Conservation (phyloP, 768 basidiomycete genomes). For the Pleurotus cornucopiae region DNA sequence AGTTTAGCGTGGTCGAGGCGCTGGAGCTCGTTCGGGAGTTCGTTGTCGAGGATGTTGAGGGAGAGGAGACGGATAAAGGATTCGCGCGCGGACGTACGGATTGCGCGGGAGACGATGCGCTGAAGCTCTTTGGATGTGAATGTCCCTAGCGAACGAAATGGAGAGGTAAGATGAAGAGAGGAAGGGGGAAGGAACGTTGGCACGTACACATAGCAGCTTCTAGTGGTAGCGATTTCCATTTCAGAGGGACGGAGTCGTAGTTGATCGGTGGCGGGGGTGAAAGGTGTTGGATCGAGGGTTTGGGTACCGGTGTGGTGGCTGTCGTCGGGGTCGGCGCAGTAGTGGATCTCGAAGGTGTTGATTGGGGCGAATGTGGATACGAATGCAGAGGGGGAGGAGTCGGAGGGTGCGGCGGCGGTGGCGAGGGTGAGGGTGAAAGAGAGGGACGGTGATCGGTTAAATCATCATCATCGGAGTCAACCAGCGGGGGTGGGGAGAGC, state of each 20-base stretch:
- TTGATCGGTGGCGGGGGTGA: slow-evolving; percentile 45
- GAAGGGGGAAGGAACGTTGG: neutral
- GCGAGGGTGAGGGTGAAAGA: too few relatives aligned
- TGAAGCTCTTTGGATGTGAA: slow-evolving; percentile 62
- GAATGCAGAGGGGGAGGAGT: too few relatives aligned
- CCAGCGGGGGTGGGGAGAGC: too few relatives aligned
- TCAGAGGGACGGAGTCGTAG: slow-evolving; percentile 54
- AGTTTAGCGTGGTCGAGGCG: slow-evolving; percentile 50
- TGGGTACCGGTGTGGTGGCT: neutral
- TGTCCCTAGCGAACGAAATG: slow-evolving; percentile 35
- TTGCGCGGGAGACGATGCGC: slow-evolving; percentile 66
- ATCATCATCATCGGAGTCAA: too few relatives aligned
- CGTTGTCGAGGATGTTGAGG: slow-evolving; percentile 53
- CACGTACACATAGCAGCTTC: slow-evolving; percentile 59
- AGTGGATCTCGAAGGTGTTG: too few relatives aligned
- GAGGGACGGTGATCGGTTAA: too few relatives aligned
- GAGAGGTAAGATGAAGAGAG: neutral
- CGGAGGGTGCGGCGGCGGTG: too few relatives aligned
- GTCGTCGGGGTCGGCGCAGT: neutral
- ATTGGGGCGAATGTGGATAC: too few relatives aligned
- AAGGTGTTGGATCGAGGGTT: slow-evolving; percentile 28
- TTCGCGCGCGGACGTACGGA: slow-evolving; percentile 63
- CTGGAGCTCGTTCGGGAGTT: slow-evolving; percentile 54
- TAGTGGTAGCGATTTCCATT: slow-evolving; percentile 65
- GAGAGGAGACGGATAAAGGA: slow-evolving; percentile 71